Evolutionary conservation across 2,329 filamentous ascomycete species (phyloP), one percentile per base, ranked within the genome.

Genomic region (Ascochyta clinopodiicola): DNA sequence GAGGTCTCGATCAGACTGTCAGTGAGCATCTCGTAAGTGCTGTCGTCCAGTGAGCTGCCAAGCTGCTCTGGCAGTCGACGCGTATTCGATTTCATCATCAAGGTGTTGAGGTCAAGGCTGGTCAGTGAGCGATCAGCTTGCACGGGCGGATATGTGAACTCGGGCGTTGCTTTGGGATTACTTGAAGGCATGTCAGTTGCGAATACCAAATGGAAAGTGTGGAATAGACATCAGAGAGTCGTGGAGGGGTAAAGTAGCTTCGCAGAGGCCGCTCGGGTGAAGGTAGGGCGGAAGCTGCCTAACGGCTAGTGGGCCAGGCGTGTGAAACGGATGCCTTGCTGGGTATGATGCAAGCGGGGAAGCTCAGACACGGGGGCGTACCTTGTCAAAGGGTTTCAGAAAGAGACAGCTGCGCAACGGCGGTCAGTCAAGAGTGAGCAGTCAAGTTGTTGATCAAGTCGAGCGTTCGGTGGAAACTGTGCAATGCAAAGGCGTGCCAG

Each of bases 11-110:
- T 64, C 25, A 70, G 50, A 40, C 66, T 67, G 27, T 72, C 71
- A 42, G 65, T 63, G 35, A 75, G 67, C 22, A 64, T 54, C 47
- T 74, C 73, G 61, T 74, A 75, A n/a, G 64, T 63, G 62, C 72
- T 76, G 22, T 75, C 73, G 29, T 74, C 71, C 25, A 75, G 64
- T n/a, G 70, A 63, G 58, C 62, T 68, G 43, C 47, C 56, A 6
- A 63, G 56, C 61, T 70, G 68, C 49, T 73, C 67, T 43, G 62
- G 59, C 35, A 51, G 52, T 12, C 57, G 66, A 38, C 62, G 62
- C 4, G 68, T 63, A 25, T 59, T 66, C 19, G 72, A 75, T 54
- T 70, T 63, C 72, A 74, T 74, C 62, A 73, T 73, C 19, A 74
- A 61, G 12, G 65, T 66, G 52, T 73, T 55, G 58, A 74, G 68